A percentile compares a stretch with the other conserved stretches of the same genome.
Evolutionary conservation across 129 eudicot genomes (phyloP).

Genomic region (Heracleum sosnowskyi): DNA sequence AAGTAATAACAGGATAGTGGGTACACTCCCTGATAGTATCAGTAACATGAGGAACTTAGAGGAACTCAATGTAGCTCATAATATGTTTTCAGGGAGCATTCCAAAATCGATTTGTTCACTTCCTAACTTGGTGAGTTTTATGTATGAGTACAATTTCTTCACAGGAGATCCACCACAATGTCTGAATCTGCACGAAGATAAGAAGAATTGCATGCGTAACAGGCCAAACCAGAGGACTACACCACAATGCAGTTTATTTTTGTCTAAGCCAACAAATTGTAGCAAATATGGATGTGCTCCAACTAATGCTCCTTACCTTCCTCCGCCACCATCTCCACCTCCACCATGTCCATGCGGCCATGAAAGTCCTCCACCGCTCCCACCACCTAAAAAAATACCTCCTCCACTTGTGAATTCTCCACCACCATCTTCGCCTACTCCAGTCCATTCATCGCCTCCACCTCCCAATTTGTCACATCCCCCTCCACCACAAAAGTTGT

Average conservation of each 20-base stretch:
- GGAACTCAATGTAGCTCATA: slow-evolving; percentile 39
- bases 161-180: slow-evolving; percentile 21
- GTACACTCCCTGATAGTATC: slow-evolving; percentile 43
- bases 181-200: slow-evolving; percentile 32
- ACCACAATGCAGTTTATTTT: slow-evolving; percentile 32
- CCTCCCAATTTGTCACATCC: slow-evolving; percentile 14
- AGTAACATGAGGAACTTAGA: slow-evolving; percentile 35
- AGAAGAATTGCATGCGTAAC: slow-evolving; percentile 41
- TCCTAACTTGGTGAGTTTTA: slow-evolving; percentile 35
- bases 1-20: slow-evolving; percentile 39
- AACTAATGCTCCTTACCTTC: slow-evolving; percentile 14
- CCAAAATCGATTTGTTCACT: slow-evolving; percentile 39
- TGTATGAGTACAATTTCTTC: slow-evolving; percentile 44
- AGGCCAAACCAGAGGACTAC: slow-evolving; percentile 36
- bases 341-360: background rate
- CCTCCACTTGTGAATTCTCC: slow-evolving; percentile 1
- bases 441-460: slow-evolving; percentile 16
- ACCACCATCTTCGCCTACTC: slow-evolving; percentile 8
- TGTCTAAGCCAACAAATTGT: slow-evolving; percentile 39
- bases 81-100: slow-evolving; percentile 41
- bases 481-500: slow-evolving; percentile 14
- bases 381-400: slow-evolving; percentile 10
- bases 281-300: slow-evolving; percentile 26
- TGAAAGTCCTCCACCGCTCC: slow-evolving; percentile 6
- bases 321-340: slow-evolving; percentile 15